These are phyloP conservation scores for Phaeophleospora eucalypticola DNA, from an alignment of 2,329 filamentous ascomycete genomes.

Conservation along the genomic window DNA sequence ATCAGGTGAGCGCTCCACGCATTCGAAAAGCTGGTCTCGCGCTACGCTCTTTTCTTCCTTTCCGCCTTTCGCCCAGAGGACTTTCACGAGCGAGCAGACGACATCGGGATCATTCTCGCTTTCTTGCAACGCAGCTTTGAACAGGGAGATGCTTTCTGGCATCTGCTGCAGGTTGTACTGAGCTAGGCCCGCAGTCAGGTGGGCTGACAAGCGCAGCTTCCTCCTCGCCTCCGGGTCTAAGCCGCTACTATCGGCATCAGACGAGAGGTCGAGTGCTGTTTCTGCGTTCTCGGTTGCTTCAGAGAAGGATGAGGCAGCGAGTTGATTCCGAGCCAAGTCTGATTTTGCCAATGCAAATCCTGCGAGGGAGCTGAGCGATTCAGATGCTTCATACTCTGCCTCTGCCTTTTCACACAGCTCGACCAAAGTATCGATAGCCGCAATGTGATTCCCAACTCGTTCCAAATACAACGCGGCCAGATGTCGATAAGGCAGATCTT, in stretches of 20 bases:
- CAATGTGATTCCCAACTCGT: conserved; percentile 64
- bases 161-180: conserved; percentile 67
- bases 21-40: conserved; percentile 72
- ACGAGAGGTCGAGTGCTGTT: conserved; percentile 71
- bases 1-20: conserved; percentile 67
- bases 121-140: conserved; percentile 74
- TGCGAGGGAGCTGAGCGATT: conserved; percentile 68
- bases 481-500: conserved; percentile 69
- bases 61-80: conserved; percentile 85
- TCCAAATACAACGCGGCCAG: conserved; percentile 78
- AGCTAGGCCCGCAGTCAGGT: conserved; percentile 80
- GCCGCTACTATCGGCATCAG: conserved; percentile 62
- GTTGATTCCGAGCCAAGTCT: conserved; percentile 78
- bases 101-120: conserved; percentile 74
- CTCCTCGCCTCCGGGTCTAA: conserved; percentile 61
- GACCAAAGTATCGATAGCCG: conserved; percentile 61
- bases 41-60: conserved; percentile 71
- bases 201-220: conserved; percentile 74
- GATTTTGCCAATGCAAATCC: conserved; percentile 78
- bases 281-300: conserved; percentile 76
- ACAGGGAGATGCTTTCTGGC: conserved; percentile 69
- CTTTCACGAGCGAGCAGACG: conserved; percentile 80
- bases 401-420: conserved; percentile 68
- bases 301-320: conserved; percentile 63
- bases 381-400: conserved; percentile 76